A percentile compares a stretch with the other conserved stretches of the same genome.
Evolutionary conservation across 75 land plant genomes (phyloP).

Genomic region (Isoetes taiwanensis): DNA sequence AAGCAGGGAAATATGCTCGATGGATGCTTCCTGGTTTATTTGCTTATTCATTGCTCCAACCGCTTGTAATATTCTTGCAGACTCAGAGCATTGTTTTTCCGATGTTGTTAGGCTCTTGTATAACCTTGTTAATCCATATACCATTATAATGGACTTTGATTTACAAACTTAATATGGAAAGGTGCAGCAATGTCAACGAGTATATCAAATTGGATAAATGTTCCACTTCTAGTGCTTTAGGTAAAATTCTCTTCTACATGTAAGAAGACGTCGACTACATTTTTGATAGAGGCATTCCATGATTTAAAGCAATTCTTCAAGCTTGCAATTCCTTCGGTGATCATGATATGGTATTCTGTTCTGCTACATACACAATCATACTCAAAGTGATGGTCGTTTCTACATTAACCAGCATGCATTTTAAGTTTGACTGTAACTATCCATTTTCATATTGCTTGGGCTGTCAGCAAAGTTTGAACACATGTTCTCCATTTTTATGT

Average conservation of each 20-base stretch:
- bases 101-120: slow-evolving; percentile 9
- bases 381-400: too few species aligned
- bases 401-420: too few species aligned
- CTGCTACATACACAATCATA: too few species aligned
- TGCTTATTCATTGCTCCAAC: slow-evolving; percentile 6
- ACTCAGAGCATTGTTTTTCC: slow-evolving; percentile 19
- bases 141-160: not conserved
- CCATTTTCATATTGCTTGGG: too few species aligned
- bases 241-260: not conserved
- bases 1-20: slow-evolving; percentile 13
- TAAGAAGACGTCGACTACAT: not conserved
- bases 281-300: too few species aligned
- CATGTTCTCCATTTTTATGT: too few species aligned
- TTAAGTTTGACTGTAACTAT: too few species aligned
- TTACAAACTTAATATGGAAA: not conserved
- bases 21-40: slow-evolving; percentile 13
- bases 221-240: not conserved
- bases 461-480: too few species aligned
- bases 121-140: slow-evolving; percentile 10
- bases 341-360: too few species aligned
- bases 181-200: not conserved
- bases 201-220: not conserved
- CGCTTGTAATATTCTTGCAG: slow-evolving; percentile 20
- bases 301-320: too few species aligned
- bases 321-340: too few species aligned